Conservation (phyloP, 2,329 filamentous ascomycete species). For the Pseudocercospora vitis region DNA sequence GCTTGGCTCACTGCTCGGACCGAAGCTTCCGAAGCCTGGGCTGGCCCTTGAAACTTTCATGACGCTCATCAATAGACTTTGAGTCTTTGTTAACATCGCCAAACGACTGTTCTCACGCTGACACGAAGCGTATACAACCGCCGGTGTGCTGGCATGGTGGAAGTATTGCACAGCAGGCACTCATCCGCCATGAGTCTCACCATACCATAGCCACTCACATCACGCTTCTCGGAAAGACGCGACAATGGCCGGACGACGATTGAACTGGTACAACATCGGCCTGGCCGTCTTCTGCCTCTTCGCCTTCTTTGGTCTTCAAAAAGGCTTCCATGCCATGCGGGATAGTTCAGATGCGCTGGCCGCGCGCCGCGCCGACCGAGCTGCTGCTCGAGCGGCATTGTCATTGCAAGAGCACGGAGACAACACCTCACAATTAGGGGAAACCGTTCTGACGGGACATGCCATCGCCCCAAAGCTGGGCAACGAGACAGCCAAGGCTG, state of each 20-base stretch:
- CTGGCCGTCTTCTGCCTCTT: constrained; percentile 17
- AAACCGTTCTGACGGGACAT: constrained; percentile 39
- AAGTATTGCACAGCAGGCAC: not conserved
- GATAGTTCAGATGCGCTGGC: not conserved
- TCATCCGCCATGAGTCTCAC: not conserved
- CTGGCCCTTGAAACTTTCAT: constrained; percentile 1
- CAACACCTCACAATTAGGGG: constrained; percentile 11
- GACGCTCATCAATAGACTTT: not conserved
- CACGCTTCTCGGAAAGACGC: no score
- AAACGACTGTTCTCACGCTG: constrained; percentile 3
- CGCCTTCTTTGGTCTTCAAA: constrained; percentile 49
- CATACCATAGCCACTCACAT: no score
- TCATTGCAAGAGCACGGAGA: not conserved
- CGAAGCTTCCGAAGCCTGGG: constrained; percentile 2
- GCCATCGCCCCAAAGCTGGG: constrained; percentile 79
- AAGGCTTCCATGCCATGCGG: constrained; percentile 13
- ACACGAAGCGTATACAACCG: not conserved
- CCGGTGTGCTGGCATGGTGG: not conserved
- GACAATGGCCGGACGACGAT: constrained; percentile 9
- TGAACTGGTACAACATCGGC: constrained; percentile 8
- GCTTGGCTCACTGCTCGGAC: not conserved
- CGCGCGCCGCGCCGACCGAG: not conserved
- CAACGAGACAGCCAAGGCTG: constrained; percentile 75
- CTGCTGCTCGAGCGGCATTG: constrained; percentile 1
- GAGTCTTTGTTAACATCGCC: no score